phyloP scores from a whole-genome alignment of 768 basidiomycete genomes.

The Rossbeevera mucosa region DNA sequence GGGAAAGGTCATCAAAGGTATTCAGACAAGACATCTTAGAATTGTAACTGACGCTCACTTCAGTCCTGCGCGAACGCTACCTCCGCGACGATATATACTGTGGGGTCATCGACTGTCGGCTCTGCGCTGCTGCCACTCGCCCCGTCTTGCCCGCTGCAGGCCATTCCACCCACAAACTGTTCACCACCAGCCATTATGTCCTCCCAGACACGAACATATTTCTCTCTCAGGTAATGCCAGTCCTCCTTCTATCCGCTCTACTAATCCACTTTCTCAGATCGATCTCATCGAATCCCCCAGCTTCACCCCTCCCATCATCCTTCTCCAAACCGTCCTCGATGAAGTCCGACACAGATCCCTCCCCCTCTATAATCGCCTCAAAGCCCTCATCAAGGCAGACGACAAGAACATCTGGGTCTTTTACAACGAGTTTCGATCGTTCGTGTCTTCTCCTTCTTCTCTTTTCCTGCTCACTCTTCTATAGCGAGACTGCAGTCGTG shows the following conservation, averaged over 20 bases:
- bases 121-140: conserved; percentile 47
- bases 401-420: conserved; percentile 83
- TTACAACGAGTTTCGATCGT: conserved; percentile 85
- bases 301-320: conserved; percentile 75
- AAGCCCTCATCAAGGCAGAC: conserved; percentile 76
- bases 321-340: conserved; percentile 93
- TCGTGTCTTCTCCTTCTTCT: conserved; percentile 26
- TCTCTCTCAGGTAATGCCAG: conserved; percentile 67
- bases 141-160: conserved; percentile 56
- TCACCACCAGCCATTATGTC: conserved; percentile 70
- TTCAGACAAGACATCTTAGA: conserved; percentile 13
- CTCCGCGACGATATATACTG: conserved; percentile 89
- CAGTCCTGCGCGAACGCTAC: conserved; percentile 91
- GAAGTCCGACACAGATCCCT: conserved; percentile 94
- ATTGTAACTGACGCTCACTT: not conserved
- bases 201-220: conserved; percentile 96
- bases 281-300: conserved; percentile 81
- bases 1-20: conserved; percentile 93
- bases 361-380: conserved; percentile 89
- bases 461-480: not conserved
- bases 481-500: conserved; percentile 75
- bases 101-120: conserved; percentile 66
- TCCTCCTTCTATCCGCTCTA: not conserved
- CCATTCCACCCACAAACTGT: conserved; percentile 50
- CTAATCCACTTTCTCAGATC: conserved; percentile 55